These are phyloP conservation scores for Dillenia turbinata DNA, from an alignment of 164 flowering plant genomes.

Conservation along the genomic window DNA sequence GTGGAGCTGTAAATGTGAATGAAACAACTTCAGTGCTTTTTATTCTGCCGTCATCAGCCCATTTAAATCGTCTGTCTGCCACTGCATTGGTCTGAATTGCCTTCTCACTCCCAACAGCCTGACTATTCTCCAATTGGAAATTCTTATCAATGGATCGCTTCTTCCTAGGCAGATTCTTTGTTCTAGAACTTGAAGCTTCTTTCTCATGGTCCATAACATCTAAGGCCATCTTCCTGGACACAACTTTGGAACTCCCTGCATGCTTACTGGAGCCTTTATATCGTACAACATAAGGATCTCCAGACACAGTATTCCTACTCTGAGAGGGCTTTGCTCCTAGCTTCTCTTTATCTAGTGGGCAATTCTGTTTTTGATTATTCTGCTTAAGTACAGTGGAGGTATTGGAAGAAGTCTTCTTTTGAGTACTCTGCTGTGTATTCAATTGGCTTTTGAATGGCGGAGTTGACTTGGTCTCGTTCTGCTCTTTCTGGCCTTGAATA, in stretches of 20 bases:
- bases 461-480: conserved; percentile 31
- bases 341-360: conserved; percentile 36
- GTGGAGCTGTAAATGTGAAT: conserved; percentile 86
- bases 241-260: conserved; percentile 34
- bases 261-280: conserved; percentile 33
- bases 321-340: conserved; percentile 39
- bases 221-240: conserved; percentile 38
- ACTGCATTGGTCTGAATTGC: conserved; percentile 18
- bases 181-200: conserved; percentile 24
- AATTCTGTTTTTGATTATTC: conserved; percentile 86
- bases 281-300: conserved; percentile 35
- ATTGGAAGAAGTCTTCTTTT: conserved; percentile 36
- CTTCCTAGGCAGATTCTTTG: conserved; percentile 50
- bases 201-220: conserved; percentile 37
- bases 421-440: conserved; percentile 33
- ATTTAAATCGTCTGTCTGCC: conserved; percentile 18
- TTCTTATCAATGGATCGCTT: conserved; percentile 50
- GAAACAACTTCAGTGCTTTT: conserved; percentile 84
- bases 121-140: conserved; percentile 27
- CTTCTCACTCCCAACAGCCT: conserved; percentile 23
- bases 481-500: conserved; percentile 34
- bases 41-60: conserved; percentile 46
- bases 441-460: conserved; percentile 36
- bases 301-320: conserved; percentile 35
- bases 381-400: conserved; percentile 55